Conservation (phyloP, 805 yeast species). For the Blastobotrys peoriensis region DNA sequence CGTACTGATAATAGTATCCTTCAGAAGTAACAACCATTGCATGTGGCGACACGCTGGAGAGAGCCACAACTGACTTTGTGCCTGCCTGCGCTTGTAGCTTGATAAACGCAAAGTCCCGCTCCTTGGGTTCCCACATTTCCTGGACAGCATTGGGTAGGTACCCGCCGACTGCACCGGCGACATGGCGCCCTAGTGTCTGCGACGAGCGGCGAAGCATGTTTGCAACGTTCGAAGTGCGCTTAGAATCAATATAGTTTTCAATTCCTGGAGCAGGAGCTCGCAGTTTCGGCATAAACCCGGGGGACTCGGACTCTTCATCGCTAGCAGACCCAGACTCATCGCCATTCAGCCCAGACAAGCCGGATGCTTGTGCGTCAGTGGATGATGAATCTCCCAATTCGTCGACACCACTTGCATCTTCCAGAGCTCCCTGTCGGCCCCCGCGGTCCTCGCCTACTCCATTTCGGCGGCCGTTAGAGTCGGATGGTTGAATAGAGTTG, state of each 20-base stretch:
- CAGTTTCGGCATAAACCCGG: conserved; percentile 1
- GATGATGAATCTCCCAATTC: conserved; percentile 7
- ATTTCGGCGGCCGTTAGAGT: not conserved
- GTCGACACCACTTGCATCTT: not conserved
- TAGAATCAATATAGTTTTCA: conserved; percentile 15
- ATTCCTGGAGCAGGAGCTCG: not conserved
- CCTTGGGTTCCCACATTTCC: conserved; percentile 73
- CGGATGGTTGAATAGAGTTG: not conserved
- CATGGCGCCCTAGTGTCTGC: conserved; percentile 30
- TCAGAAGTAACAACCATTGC: conserved; percentile 72
- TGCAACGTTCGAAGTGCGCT: conserved; percentile 13
- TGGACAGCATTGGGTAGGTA: conserved; percentile 73
- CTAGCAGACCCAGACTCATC: conserved; percentile 3
- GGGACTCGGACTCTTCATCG: not conserved
- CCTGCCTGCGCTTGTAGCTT: conserved; percentile 48
- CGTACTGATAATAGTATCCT: conserved; percentile 77
- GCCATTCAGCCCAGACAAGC: not conserved
- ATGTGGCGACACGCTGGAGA: conserved; percentile 30
- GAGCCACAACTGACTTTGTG: conserved; percentile 30
- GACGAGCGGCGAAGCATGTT: conserved; percentile 31
- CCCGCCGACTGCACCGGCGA: conserved; percentile 83
- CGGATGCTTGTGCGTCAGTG: conserved; percentile 6
- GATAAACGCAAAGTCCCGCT: conserved; percentile 85
- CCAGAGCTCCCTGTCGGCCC: conserved; percentile 3
- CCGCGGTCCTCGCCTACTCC: too few species aligned